phyloP scores from a whole-genome alignment of 164 flowering plant genomes.

The Magnolia officinalis region DNA sequence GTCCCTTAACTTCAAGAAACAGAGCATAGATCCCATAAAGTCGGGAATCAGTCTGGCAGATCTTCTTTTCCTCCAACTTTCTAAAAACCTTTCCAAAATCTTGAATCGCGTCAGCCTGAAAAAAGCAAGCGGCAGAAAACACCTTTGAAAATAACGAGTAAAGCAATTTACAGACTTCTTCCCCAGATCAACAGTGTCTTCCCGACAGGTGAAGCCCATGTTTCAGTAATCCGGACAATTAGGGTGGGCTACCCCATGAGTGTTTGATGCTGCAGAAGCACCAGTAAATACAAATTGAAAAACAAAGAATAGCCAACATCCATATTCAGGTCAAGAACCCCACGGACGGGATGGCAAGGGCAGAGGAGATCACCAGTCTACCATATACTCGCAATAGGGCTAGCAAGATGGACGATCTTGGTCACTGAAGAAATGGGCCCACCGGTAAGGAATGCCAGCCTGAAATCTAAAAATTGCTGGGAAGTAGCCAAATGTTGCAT shows the following conservation, averaged over 20 bases:
- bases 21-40: conserved; percentile 65
- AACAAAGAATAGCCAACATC: background rate
- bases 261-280: background rate
- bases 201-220: background rate
- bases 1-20: conserved; percentile 66
- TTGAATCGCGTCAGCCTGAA: conserved; percentile 55
- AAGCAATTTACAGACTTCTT: background rate
- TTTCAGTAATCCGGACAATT: background rate
- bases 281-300: too few species aligned
- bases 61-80: conserved; percentile 49
- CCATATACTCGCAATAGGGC: background rate
- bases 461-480: too few species aligned
- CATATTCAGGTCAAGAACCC: background rate
- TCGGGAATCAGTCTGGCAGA: conserved; percentile 43
- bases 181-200: background rate
- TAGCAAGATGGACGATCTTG: background rate
- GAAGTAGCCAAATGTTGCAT: too few species aligned
- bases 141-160: background rate
- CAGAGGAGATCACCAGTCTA: background rate
- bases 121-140: background rate
- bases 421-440: too few species aligned
- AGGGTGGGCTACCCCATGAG: background rate
- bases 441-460: too few species aligned
- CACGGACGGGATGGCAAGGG: background rate
- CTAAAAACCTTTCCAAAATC: conserved; percentile 48